Conservation (phyloP, 441 rosid genomes). For the Viola pubescens region DNA sequence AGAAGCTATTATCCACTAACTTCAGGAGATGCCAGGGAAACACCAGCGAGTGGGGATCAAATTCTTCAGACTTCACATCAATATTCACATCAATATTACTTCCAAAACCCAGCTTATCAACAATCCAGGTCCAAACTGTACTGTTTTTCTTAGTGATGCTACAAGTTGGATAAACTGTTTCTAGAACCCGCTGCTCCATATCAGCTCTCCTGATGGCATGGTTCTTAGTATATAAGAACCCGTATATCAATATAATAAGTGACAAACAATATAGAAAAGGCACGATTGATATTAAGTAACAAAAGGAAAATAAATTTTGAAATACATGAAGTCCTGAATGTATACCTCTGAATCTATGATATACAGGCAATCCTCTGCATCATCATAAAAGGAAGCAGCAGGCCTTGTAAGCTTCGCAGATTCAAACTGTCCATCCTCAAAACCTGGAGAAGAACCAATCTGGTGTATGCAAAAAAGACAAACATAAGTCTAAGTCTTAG, state of each 20-base stretch:
- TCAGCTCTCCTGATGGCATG: conserved; percentile 93
- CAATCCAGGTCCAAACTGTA: conserved; percentile 66
- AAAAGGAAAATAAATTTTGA: too few species aligned
- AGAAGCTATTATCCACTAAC: conserved; percentile 35
- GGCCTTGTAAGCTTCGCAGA: conserved; percentile 79
- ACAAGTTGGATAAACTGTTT: conserved; percentile 70
- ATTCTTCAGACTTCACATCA: conserved; percentile 40
- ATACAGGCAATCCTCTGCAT: conserved; percentile 69
- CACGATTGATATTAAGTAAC: neutral
- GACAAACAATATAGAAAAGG: conserved; percentile 5
- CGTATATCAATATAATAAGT: conserved; percentile 8
- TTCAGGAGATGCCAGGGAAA: conserved; percentile 92
- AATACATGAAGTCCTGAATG: conserved; percentile 2
- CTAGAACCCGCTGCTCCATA: conserved; percentile 64
- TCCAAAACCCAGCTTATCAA: conserved; percentile 48
- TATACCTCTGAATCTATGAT: conserved; percentile 91
- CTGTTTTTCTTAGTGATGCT: conserved; percentile 31
- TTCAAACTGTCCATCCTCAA: conserved; percentile 95
- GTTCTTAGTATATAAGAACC: conserved; percentile 41
- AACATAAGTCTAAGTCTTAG: conserved; percentile 27
- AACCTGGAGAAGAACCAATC: conserved; percentile 97
- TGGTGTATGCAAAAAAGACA: conserved; percentile 37
- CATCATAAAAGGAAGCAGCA: conserved; percentile 63
- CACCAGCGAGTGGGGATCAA: conserved; percentile 34
- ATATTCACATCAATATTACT: conserved; percentile 32